phyloP scores from a whole-genome alignment of 371 early-diverging fungal genomes.

The Thermomucor indicae-seudaticae region DNA sequence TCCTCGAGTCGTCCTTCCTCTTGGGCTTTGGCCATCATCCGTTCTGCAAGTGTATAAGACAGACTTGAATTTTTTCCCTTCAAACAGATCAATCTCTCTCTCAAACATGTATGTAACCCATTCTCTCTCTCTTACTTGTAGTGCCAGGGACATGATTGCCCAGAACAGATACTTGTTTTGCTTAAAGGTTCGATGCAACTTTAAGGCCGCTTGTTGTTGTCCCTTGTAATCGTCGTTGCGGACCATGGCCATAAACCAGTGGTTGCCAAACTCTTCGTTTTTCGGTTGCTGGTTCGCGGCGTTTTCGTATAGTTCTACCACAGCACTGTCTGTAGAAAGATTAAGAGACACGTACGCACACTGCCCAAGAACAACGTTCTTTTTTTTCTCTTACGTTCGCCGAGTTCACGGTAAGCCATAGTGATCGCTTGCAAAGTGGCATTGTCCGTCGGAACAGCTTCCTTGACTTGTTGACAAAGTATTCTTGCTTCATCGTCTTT shows the following conservation, averaged over 20 bases:
- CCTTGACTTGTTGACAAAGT: slow-evolving; percentile 71
- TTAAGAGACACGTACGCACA: too few species aligned
- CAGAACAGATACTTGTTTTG: slow-evolving; percentile 81
- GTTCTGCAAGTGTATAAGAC: slow-evolving; percentile 72
- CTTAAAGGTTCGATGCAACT: slow-evolving; percentile 78
- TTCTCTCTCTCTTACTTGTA: slow-evolving; percentile 45
- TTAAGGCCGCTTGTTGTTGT: slow-evolving; percentile 81
- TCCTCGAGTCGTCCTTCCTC: slow-evolving; percentile 57
- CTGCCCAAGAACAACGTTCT: too few species aligned
- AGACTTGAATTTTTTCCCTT: slow-evolving; percentile 38
- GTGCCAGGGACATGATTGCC: slow-evolving; percentile 75
- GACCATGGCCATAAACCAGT: slow-evolving; percentile 86
- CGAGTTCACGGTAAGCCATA: slow-evolving; percentile 61
- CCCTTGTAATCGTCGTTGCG: slow-evolving; percentile 67
- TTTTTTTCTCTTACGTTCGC: slow-evolving; percentile 63
- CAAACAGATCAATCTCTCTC: not conserved
- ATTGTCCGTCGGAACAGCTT: slow-evolving; percentile 65
- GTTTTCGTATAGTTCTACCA: slow-evolving; percentile 71
- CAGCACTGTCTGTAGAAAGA: slow-evolving; percentile 59
- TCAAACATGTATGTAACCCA: not conserved
- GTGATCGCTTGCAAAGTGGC: slow-evolving; percentile 72
- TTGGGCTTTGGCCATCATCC: slow-evolving; percentile 80
- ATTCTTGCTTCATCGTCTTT: slow-evolving; percentile 63
- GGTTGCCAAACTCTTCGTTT: slow-evolving; percentile 72
- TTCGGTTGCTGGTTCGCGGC: slow-evolving; percentile 61